Percentiles rank a stretch among this genome's conserved stretches.
phyloP scores from a whole-genome alignment of 306 rosid species.

The Dryas octopetala region DNA sequence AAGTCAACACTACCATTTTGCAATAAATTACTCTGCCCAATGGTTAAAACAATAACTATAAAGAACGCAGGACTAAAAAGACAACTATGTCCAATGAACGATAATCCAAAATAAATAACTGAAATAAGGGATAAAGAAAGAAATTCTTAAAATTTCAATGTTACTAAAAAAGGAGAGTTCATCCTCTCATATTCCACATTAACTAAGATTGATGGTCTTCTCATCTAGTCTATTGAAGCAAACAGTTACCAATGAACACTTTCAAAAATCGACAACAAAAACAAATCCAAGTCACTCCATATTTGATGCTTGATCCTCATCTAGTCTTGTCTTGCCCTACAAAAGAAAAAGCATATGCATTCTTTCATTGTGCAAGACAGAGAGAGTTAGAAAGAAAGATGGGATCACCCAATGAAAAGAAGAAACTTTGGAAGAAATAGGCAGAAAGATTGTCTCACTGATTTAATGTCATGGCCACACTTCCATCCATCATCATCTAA shows the following conservation, averaged over 20 bases:
- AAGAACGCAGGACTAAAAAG: slow-evolving; percentile 2
- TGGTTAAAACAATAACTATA: neutral
- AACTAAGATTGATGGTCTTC: slow-evolving; percentile 8
- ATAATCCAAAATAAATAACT: slow-evolving; percentile 2
- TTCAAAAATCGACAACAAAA: slow-evolving; percentile 45
- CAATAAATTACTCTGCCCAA: neutral
- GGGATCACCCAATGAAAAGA: slow-evolving; percentile 29
- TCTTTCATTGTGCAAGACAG: slow-evolving; percentile 61
- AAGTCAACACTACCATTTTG: slow-evolving; percentile 1
- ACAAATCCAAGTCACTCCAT: slow-evolving; percentile 53
- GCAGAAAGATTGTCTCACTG: slow-evolving; percentile 13
- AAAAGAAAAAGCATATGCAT: slow-evolving; percentile 56
- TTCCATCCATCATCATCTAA: slow-evolving; percentile 24
- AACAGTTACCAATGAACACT: slow-evolving; percentile 35
- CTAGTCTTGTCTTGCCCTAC: slow-evolving; percentile 92
- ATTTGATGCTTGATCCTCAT: slow-evolving; percentile 73
- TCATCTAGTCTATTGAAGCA: slow-evolving; percentile 43
- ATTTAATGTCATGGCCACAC: slow-evolving; percentile 16
- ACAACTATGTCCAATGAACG: slow-evolving; percentile 10
- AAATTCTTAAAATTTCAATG: slow-evolving; percentile 19
- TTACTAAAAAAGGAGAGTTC: slow-evolving; percentile 24
- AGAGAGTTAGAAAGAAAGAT: slow-evolving; percentile 29
- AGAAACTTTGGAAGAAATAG: slow-evolving; percentile 9
- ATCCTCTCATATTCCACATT: neutral
- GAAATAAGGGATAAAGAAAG: neutral